Base-by-base conservation (phyloP, 345 rosid species). In the Aquilaria sinensis region DNA sequence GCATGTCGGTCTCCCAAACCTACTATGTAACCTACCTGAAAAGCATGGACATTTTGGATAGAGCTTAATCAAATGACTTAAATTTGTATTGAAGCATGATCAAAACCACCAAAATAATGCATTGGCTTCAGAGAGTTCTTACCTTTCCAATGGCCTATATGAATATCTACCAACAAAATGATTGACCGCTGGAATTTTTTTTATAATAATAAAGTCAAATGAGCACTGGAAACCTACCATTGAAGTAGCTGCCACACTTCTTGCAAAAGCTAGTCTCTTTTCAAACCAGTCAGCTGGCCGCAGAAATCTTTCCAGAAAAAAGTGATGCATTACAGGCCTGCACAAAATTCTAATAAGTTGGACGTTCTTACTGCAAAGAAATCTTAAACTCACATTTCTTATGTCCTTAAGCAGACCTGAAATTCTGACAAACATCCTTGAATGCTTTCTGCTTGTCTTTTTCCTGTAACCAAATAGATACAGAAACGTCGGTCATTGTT, bases 281-380 rank as follows among this genome's bases (percentile, higher is more conserved):
- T 88, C 97, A 86, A 90, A 93, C 99, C 99, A 90, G 77, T 86
- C 96, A 72, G 97, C 87, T 30, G 97, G 98, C 72, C 81, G 89
- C 71, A 81, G 69, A 70, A 90, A 93, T 56, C 89, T 90, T 74
- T 93, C 99, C 70, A 90, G 69, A 68, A 93, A 93, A 74, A 93
- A 93, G 68, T 90, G 74, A 82, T 90, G 98, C 97, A 93, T 76
- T 57, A 93, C 97, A 67, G 98, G 96, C 80, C 98, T 93, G 92
- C 77, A 70, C 58, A 69, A 76, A 47, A 64, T 60, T 57, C 58
- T 64, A 46, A 15, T 60, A 51, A 51, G 49, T 71, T 68, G 62
- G 73, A 53, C 55, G 46, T 30, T 50, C 62, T 37, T 57, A 52
- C 61, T 33, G 33, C 46, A 53, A 58, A 33, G 23, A 59, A 29